Base-by-base conservation (phyloP, 352 stramenopile species). In the Globisporangium barbulae region DNA sequence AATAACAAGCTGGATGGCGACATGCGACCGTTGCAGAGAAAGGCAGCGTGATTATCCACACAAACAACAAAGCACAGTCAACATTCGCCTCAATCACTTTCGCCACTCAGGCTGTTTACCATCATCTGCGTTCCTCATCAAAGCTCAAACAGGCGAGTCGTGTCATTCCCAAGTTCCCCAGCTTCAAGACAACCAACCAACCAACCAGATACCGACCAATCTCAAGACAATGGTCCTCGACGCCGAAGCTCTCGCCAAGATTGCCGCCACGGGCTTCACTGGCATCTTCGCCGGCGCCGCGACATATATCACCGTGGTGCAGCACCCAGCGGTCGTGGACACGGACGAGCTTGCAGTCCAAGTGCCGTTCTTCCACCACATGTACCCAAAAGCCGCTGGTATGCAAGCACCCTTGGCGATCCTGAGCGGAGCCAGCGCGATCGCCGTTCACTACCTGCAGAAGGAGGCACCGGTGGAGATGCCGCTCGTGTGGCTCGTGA, bases 281-380 rank as follows among this genome's bases (percentile, higher is more conserved):
- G 72, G 69, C 1, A 48, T 79, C 45, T 79, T 76, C 30, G 62
- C 66, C 21, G 72, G 72, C 25, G 66, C 69, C 8, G 63, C 72
- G 5, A 37, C 75, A 30, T 79, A 75, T 61, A 75, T 75, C 47
- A 66, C 50, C 22, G 21, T 61, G 13, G 74, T 77, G n/a, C 74
- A 81, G 53, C 71, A 81, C 13, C 74, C 74, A 2, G 66, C 71
- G 2, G 12, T 79, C 8, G 15, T 63, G 6, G 41, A 31, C 9
- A 64, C 63, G 0, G 55, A 58, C 5, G 61, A 57, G 21, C 19
- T 65, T 9, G 25, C n/a, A 1, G 12, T 67, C 12, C 69, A 71
- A 25, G 56, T 55, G 5, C 41, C 65, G 21, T 77, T 77, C 41
- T 81, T 81, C 62, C 41, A 56, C 9, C 19, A 42, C 21, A 77